Evolutionary conservation across 192 early-diverging fungal species (phyloP).

Genomic region (Entomortierella parvispora): DNA sequence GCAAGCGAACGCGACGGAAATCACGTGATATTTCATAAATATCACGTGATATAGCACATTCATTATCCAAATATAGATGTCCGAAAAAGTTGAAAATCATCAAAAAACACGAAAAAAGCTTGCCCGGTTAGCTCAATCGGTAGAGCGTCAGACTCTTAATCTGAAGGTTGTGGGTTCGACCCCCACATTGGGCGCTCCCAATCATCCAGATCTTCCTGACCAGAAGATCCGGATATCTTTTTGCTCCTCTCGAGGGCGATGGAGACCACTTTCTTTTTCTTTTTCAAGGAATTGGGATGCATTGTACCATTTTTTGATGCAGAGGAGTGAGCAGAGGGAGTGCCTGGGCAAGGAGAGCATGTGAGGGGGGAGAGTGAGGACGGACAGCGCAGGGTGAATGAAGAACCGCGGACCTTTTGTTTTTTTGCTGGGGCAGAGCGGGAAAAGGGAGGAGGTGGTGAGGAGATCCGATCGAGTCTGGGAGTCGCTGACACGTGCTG

Average conservation of each 20-base stretch:
- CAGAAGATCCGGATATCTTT: too few relatives aligned
- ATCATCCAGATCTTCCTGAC: too few relatives aligned
- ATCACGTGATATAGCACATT: too few relatives aligned
- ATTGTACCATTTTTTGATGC: not conserved
- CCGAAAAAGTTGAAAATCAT: too few relatives aligned
- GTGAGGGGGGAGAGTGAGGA: not conserved
- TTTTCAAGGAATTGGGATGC: not conserved
- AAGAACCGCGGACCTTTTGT: too few relatives aligned
- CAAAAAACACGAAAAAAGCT: too few relatives aligned
- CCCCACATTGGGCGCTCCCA: conserved; percentile 74
- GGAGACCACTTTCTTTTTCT: not conserved
- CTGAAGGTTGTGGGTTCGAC: conserved; percentile 91
- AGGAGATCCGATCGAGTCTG: too few relatives aligned
- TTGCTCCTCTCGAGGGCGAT: not conserved
- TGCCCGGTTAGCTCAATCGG: conserved; percentile 80
- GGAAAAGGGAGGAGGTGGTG: too few relatives aligned
- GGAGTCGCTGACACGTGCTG: not conserved
- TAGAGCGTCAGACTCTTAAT: conserved; percentile 91
- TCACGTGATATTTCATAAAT: too few relatives aligned
- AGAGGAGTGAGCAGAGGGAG: not conserved
- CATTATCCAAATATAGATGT: too few relatives aligned
- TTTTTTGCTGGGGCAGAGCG: too few relatives aligned
- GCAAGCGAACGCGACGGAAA: too few relatives aligned
- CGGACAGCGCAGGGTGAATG: not conserved
- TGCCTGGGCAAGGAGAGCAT: not conserved